Conservation (phyloP, 192 early-diverging fungal genomes). For the Pecoramyces ruminantium region DNA sequence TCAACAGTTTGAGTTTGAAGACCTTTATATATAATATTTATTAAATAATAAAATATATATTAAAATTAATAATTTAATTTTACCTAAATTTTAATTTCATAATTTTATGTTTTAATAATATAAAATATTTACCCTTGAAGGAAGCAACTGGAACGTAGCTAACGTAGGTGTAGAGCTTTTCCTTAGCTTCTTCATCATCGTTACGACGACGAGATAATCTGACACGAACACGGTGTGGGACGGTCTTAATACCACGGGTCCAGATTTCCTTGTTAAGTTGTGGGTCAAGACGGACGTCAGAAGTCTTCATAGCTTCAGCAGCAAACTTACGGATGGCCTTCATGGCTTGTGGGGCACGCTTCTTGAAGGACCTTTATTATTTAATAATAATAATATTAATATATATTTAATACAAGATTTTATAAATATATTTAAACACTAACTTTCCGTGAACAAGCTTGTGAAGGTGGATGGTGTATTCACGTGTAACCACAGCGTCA, state of each 20-base stretch:
- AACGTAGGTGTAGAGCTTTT: conserved; percentile 96
- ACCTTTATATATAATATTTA: background rate
- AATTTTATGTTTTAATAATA: no score
- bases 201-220: conserved; percentile 90
- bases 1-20: background rate
- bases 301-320: conserved; percentile 82
- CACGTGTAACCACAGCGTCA: conserved; percentile 10
- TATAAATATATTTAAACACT: background rate
- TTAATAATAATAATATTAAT: background rate
- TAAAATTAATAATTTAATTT: no score
- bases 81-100: no score
- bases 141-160: conserved; percentile 64
- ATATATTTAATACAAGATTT: no score
- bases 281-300: conserved; percentile 91
- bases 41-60: no score
- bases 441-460: conserved; percentile 70
- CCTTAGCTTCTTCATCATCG: conserved; percentile 88
- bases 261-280: conserved; percentile 89
- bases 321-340: conserved; percentile 87
- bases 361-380: conserved; percentile 71
- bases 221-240: conserved; percentile 89
- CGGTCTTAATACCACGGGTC: conserved; percentile 81
- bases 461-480: conserved; percentile 99
- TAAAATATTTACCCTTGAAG: conserved; percentile 61
- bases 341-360: conserved; percentile 88